phyloP scores from a whole-genome alignment of 257 asterid species.

The Sherardia arvensis region DNA sequence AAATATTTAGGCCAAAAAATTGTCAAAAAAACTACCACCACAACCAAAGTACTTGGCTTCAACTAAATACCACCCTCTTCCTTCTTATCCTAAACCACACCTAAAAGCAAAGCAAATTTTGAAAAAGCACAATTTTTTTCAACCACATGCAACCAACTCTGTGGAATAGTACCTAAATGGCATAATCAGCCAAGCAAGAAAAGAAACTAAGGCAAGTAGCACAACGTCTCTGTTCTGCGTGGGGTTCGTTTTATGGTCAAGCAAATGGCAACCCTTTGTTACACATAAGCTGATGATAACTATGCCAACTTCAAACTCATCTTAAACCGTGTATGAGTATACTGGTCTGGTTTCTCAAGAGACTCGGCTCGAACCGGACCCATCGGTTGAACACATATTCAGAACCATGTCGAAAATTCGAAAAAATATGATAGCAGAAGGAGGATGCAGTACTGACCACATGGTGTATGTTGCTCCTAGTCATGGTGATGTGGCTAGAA shows the following conservation, averaged over 20 bases:
- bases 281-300: slow-evolving; percentile 16
- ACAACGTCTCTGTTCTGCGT: slow-evolving; percentile 7
- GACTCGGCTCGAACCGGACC: not conserved
- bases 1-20: not conserved
- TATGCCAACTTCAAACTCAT: not conserved
- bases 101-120: not conserved
- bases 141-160: slow-evolving; percentile 26
- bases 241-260: slow-evolving; percentile 27
- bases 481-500: slow-evolving; percentile 3
- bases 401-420: not conserved
- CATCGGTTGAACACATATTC: not conserved
- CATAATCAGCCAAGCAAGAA: slow-evolving; percentile 18
- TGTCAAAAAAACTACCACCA: not conserved
- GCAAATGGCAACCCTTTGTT: slow-evolving; percentile 34
- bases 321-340: not conserved
- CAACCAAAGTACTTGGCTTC: slow-evolving; percentile 6
- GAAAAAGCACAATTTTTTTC: slow-evolving; percentile 10
- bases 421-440: not conserved
- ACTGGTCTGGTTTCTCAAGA: not conserved
- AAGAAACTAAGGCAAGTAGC: slow-evolving; percentile 11
- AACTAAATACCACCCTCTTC: not conserved
- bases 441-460: not conserved
- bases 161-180: slow-evolving; percentile 13
- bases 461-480: not conserved
- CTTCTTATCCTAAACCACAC: slow-evolving; percentile 14